These are phyloP conservation scores for Cinchona pubescens DNA, from an alignment of 257 asterid species.

Conservation along the genomic window DNA sequence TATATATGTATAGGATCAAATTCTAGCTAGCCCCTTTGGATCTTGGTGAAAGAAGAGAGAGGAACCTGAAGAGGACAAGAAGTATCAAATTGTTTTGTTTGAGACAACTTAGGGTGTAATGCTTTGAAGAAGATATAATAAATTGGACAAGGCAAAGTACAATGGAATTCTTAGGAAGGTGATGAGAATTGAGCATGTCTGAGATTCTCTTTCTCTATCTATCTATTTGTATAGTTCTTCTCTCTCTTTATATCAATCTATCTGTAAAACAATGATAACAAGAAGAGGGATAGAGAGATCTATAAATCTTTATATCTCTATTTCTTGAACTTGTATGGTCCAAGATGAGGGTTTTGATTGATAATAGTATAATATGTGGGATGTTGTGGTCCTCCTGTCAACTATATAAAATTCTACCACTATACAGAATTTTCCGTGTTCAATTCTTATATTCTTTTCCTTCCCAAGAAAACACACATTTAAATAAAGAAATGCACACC, in stretches of 20 bases:
- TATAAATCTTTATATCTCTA: constrained; percentile 25
- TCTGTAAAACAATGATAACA: constrained; percentile 40
- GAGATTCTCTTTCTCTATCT: constrained; percentile 21
- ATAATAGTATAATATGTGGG: constrained; percentile 33
- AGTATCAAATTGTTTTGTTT: constrained; percentile 20
- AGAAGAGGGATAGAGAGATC: constrained; percentile 25
- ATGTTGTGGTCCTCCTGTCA: constrained; percentile 34
- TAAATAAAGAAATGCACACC: not conserved
- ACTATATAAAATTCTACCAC: constrained; percentile 26
- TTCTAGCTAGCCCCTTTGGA: constrained; percentile 15
- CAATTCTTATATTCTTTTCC: not conserved
- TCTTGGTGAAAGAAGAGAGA: constrained; percentile 17
- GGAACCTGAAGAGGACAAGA: constrained; percentile 25
- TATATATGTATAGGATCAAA: not conserved
- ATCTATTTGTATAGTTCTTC: constrained; percentile 12
- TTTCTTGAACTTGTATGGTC: constrained; percentile 40
- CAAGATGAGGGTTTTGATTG: constrained; percentile 22
- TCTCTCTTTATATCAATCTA: constrained; percentile 24
- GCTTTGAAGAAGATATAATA: constrained; percentile 20
- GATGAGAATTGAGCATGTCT: constrained; percentile 35
- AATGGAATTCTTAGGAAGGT: constrained; percentile 34
- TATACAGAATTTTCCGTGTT: not conserved
- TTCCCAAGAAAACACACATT: not conserved
- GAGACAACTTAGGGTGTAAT: constrained; percentile 2
- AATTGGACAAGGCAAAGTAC: constrained; percentile 9